Evolutionary conservation across 2,329 filamentous ascomycete species (phyloP).

Genomic region (Sclerotinia trifoliorum): DNA sequence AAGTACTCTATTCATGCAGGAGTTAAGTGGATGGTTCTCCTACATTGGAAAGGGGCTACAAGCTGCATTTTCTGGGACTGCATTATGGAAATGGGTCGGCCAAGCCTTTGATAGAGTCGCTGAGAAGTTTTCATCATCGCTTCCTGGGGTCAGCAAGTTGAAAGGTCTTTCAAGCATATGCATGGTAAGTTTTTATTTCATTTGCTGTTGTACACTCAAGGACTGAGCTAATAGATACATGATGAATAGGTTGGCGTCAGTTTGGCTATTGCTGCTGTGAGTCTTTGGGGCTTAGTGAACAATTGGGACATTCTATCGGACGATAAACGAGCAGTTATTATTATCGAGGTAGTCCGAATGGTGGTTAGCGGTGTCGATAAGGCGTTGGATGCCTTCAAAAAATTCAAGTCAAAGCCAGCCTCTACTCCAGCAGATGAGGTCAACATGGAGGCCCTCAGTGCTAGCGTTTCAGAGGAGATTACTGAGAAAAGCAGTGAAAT

Average conservation of each 20-base stretch:
- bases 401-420: neutral
- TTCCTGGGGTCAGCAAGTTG: neutral
- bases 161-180: slow-evolving; percentile 6
- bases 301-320: neutral
- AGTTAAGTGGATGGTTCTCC: neutral
- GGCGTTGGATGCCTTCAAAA: neutral
- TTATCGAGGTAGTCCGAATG: neutral
- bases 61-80: slow-evolving; percentile 4
- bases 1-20: neutral
- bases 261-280: neutral
- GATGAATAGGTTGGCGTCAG: neutral
- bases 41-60: slow-evolving; percentile 2
- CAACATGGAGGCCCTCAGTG: neutral
- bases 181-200: neutral
- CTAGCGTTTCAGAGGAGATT: neutral
- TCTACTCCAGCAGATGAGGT: neutral
- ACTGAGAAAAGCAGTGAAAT: neutral
- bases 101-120: neutral
- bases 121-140: neutral
- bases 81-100: neutral
- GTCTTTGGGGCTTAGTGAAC: neutral
- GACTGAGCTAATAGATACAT: neutral
- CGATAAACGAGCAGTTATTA: neutral
- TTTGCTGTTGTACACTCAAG: neutral
- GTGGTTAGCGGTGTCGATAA: slow-evolving; percentile 7